Conservation (phyloP, 495 filamentous ascomycete species). For the Trichoderma parareesei region DNA sequence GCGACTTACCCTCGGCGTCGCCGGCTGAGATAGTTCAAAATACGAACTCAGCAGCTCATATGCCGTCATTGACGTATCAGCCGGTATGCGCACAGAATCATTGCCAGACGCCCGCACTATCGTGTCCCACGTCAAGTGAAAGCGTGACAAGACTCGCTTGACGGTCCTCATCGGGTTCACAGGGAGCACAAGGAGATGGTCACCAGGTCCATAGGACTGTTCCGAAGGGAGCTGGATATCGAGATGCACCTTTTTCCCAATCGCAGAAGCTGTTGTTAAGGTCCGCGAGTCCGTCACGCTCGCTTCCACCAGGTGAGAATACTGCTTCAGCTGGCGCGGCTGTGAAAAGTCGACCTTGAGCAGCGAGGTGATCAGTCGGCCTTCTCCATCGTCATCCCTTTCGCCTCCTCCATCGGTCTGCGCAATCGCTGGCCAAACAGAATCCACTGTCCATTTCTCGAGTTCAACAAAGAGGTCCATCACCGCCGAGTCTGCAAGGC, state of each 20-base stretch:
- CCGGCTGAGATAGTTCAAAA: conserved; percentile 64
- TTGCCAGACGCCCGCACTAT: conserved; percentile 35
- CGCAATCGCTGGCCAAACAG: conserved; percentile 56
- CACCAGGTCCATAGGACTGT: conserved; percentile 60
- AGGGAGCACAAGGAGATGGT: conserved; percentile 68
- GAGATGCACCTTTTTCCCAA: conserved; percentile 48
- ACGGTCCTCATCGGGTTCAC: conserved; percentile 57
- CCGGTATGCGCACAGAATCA: conserved; percentile 47
- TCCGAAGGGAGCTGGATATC: conserved; percentile 57
- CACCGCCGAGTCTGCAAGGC: conserved; percentile 46
- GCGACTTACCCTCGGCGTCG: conserved; percentile 41
- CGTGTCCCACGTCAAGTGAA: conserved; percentile 55
- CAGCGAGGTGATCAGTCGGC: conserved; percentile 20
- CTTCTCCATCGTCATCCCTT: conserved; percentile 16
- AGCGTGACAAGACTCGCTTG: conserved; percentile 39
- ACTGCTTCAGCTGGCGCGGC: conserved; percentile 49
- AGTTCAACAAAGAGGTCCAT: conserved; percentile 52
- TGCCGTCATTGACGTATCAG: conserved; percentile 48
- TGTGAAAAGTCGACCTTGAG: conserved; percentile 51
- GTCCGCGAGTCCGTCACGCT: conserved; percentile 46
- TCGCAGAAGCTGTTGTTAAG: conserved; percentile 43
- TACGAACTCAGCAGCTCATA: conserved; percentile 58
- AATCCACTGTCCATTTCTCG: conserved; percentile 50
- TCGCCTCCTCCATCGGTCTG: conserved; percentile 30
- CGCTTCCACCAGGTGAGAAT: conserved; percentile 58